These are phyloP conservation scores for Forsythia suspensa DNA, from an alignment of 257 asterid species.

Conservation along the genomic window DNA sequence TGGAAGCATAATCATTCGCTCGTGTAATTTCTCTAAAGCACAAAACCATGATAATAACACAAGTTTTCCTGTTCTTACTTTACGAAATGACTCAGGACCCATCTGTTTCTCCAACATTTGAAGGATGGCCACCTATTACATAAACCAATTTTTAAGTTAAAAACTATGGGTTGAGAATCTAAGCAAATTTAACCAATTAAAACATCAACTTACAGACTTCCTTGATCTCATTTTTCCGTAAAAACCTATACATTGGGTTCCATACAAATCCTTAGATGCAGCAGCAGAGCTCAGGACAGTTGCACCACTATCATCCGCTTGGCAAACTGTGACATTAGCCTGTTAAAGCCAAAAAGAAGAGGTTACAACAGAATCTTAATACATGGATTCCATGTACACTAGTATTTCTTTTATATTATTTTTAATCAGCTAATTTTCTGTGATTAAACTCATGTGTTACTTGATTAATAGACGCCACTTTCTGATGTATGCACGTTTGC, in stretches of 20 bases:
- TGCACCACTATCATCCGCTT: constrained; percentile 93
- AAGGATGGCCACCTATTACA: constrained; percentile 81
- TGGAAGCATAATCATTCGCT: constrained; percentile 17
- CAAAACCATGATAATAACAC: background rate
- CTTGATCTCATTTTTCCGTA: constrained; percentile 96
- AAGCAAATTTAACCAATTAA: constrained; percentile 21
- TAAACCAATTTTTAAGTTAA: constrained; percentile 14
- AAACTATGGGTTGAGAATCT: constrained; percentile 6
- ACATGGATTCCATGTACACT: background rate
- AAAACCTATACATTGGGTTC: constrained; percentile 90
- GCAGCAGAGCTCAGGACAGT: constrained; percentile 77
- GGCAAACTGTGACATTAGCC: constrained; percentile 96
- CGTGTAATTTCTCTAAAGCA: background rate
- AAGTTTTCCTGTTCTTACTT: constrained; percentile 52
- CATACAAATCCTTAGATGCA: constrained; percentile 87
- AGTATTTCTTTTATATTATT: background rate
- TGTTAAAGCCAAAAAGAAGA: constrained; percentile 34
- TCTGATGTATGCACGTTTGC: background rate
- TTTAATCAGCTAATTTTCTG: background rate
- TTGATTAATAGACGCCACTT: background rate
- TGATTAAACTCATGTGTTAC: background rate
- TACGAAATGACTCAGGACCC: constrained; percentile 99
- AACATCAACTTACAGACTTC: constrained; percentile 79
- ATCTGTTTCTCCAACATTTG: constrained; percentile 99
- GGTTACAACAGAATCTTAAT: constrained; percentile 13